Conservation (phyloP, 1,139 yeast species). For the Pneumocystis canis region DNA sequence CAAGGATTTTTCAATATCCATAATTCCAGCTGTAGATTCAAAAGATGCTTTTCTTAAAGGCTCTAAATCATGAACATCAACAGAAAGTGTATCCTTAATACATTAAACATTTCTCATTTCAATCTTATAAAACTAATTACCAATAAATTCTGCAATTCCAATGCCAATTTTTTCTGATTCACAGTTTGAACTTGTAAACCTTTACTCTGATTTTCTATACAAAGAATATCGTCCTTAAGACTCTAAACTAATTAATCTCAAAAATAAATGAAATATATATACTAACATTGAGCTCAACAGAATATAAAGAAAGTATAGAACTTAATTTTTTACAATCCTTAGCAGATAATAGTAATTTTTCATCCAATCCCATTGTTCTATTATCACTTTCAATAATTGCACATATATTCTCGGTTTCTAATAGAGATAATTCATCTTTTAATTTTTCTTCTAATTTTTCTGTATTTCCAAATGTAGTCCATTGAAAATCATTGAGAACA, state of each 20-base stretch:
- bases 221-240: slow-evolving; percentile 51
- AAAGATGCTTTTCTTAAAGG: slow-evolving; percentile 37
- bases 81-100: slow-evolving; percentile 45
- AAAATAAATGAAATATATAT: not conserved
- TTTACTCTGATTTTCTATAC: slow-evolving; percentile 60
- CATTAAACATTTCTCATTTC: not conserved
- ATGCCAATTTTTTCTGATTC: slow-evolving; percentile 60
- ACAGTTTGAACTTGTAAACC: slow-evolving; percentile 77
- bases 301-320: slow-evolving; percentile 39
- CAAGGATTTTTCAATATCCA: slow-evolving; percentile 42
- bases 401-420: slow-evolving; percentile 37
- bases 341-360: slow-evolving; percentile 33
- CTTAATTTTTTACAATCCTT: slow-evolving; percentile 44
- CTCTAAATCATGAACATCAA: slow-evolving; percentile 42
- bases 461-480: slow-evolving; percentile 56
- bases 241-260: slow-evolving; percentile 19
- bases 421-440: slow-evolving; percentile 41
- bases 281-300: slow-evolving; percentile 36
- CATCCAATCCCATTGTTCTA: slow-evolving; percentile 32
- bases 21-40: slow-evolving; percentile 34
- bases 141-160: slow-evolving; percentile 46
- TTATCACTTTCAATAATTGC: slow-evolving; percentile 34
- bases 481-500: slow-evolving; percentile 48
- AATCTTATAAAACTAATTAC: not conserved
- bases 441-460: slow-evolving; percentile 43